These are phyloP conservation scores for Aspergillus steynii DNA, from an alignment of 495 filamentous ascomycete genomes.

Conservation along the genomic window DNA sequence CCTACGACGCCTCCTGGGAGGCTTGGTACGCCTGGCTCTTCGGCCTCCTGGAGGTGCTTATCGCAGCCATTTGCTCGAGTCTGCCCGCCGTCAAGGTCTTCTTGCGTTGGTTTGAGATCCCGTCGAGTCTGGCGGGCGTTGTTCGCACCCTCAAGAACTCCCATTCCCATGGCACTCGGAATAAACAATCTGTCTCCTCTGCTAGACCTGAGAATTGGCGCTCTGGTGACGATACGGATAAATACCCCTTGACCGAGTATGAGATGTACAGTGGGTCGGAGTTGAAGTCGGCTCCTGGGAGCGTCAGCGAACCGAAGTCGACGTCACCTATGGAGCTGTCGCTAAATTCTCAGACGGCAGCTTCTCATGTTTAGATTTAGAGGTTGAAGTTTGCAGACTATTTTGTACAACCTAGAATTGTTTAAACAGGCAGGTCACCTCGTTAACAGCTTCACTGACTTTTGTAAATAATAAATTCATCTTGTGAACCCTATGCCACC, in stretches of 20 bases:
- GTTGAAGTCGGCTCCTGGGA: not conserved
- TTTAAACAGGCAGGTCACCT: not conserved
- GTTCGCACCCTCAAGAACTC: slow-evolving; percentile 1
- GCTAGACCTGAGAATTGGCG: not conserved
- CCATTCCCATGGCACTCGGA: not conserved
- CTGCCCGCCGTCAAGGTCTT: slow-evolving; percentile 11
- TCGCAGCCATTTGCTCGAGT: slow-evolving; percentile 12
- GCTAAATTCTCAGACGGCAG: not conserved
- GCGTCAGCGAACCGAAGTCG: not conserved
- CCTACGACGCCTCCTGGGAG: slow-evolving; percentile 12
- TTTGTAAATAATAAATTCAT: no score
- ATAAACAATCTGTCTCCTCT: not conserved
- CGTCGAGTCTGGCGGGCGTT: not conserved
- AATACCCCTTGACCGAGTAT: not conserved
- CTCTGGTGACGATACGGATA: not conserved
- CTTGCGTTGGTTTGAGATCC: slow-evolving; percentile 2
- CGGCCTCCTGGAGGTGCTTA: slow-evolving; percentile 10
- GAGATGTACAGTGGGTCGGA: not conserved
- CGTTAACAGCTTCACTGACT: no score
- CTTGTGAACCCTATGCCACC: no score
- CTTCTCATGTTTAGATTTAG: not conserved
- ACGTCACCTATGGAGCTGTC: not conserved
- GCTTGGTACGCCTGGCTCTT: slow-evolving; percentile 16
- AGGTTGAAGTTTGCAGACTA: not conserved
- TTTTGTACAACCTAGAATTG: not conserved